Evolutionary conservation across 2,329 filamentous ascomycete species (phyloP).

Genomic region (Rhexocercosporidium sp.): DNA sequence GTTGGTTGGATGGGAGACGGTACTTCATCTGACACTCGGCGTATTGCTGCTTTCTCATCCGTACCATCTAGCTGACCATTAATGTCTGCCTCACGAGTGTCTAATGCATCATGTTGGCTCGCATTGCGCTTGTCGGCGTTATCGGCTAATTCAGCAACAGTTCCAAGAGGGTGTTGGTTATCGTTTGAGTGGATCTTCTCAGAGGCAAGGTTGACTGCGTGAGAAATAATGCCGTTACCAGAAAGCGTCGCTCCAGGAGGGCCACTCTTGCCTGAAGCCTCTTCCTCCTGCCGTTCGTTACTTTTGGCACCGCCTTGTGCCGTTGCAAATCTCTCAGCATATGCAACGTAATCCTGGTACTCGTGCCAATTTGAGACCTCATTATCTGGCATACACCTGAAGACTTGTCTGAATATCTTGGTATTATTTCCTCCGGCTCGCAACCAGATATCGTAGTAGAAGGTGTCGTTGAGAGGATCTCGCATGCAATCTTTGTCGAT

Average conservation of each 20-base stretch:
- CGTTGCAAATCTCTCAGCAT: slow-evolving; percentile 73
- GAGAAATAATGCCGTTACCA: slow-evolving; percentile 21
- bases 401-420: slow-evolving; percentile 89
- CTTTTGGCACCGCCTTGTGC: slow-evolving; percentile 44
- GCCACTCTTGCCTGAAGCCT: slow-evolving; percentile 39
- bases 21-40: slow-evolving; percentile 41
- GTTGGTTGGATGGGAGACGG: slow-evolving; percentile 47
- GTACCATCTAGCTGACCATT: slow-evolving; percentile 33
- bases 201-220: slow-evolving; percentile 30
- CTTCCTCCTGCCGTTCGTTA: slow-evolving; percentile 40
- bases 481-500: slow-evolving; percentile 93
- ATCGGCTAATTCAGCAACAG: slow-evolving; percentile 38
- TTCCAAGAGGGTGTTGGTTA: slow-evolving; percentile 33
- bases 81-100: slow-evolving; percentile 22
- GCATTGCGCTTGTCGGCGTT: slow-evolving; percentile 32
- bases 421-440: slow-evolving; percentile 92
- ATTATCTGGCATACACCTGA: slow-evolving; percentile 95
- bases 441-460: slow-evolving; percentile 89
- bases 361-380: slow-evolving; percentile 93
- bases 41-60: slow-evolving; percentile 34
- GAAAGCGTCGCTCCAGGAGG: slow-evolving; percentile 36
- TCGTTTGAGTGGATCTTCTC: slow-evolving; percentile 36
- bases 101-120: slow-evolving; percentile 26
- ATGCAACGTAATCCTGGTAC: slow-evolving; percentile 66
- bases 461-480: slow-evolving; percentile 81